These are phyloP conservation scores for Barnettozyma siamensis DNA, from an alignment of 805 yeast genomes.

Conservation along the genomic window DNA sequence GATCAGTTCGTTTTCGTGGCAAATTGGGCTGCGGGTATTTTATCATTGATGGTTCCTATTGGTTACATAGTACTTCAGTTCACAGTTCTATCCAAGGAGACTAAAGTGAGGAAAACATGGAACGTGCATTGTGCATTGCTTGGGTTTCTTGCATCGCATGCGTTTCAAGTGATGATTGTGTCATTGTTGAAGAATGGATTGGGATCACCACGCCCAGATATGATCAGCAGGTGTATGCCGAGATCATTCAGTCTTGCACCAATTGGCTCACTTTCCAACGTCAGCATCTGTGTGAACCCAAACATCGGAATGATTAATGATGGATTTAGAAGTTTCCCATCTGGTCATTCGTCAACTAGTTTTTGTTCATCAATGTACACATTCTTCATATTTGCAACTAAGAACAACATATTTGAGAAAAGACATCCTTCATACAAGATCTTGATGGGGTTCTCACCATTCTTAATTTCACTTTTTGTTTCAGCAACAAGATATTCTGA, in stretches of 20 bases:
- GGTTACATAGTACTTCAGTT: constrained; percentile 22
- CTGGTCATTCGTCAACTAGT: constrained; percentile 49
- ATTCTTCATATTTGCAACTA: constrained; percentile 30
- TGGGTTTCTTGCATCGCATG: constrained; percentile 32
- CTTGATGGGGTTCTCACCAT: constrained; percentile 30
- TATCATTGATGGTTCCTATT: constrained; percentile 23
- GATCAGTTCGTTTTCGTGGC: constrained; percentile 30
- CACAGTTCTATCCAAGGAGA: constrained; percentile 16
- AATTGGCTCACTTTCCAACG: constrained; percentile 34
- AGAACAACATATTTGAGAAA: constrained; percentile 31
- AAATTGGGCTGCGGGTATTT: constrained; percentile 25
- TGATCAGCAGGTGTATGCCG: constrained; percentile 45
- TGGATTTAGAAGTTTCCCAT: constrained; percentile 54
- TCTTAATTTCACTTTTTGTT: constrained; percentile 30
- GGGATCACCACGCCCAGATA: constrained; percentile 50
- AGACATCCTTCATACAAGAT: constrained; percentile 32
- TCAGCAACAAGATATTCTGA: constrained; percentile 42
- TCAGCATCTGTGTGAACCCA: constrained; percentile 41
- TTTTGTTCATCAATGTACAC: constrained; percentile 41
- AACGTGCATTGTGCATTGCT: constrained; percentile 34
- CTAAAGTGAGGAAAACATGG: constrained; percentile 30
- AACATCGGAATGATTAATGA: constrained; percentile 34
- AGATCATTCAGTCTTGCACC: constrained; percentile 27
- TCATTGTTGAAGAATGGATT: constrained; percentile 41
- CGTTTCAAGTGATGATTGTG: constrained; percentile 34